Base-by-base conservation (phyloP, 2,329 filamentous ascomycete species). In the Metarhizium rileyi region DNA sequence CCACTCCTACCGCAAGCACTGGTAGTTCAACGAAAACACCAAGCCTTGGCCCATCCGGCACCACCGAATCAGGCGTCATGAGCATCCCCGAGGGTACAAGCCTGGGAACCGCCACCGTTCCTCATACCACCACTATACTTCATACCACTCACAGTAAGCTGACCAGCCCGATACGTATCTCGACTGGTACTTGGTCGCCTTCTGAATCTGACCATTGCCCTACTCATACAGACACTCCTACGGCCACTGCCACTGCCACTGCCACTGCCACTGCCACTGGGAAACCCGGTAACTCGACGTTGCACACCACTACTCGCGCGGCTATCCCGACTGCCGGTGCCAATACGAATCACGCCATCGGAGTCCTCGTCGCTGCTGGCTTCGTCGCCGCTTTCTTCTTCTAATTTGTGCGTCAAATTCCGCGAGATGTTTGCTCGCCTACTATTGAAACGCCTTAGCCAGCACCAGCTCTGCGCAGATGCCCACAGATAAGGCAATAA, bases 31-130 rank as follows among this genome's bases (percentile, higher is more conserved):
- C 23, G 25, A n/a, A 14, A 26, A 33, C 16, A 33, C 25, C 40
- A 30, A 12, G 14, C 18, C 25, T 14, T 30, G 27, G 12, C 8
- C 33, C n/a, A 48, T 20, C 33, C 18, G 25, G 27, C n/a, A 14
- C 42, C 6, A 40, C 48, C 12, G 33, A 42, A 14, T 50, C 53
- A 26, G 46, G 48, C 44, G 47, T 54, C 20, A 36, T 52, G 23
- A 55, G 49, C 48, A 57, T 53, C 44, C 51, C 54, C 30, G 51
- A 55, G 25, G 54, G 54, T n/a, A 75, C 78, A 56, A 85, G 83
- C 22, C 78, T 95, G 18, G 89, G 85, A 69, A 89, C 89, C 25
- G 41, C 48, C 45, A 20, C 33, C 25, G 16, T 28, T n/a, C 40
- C 51, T 26, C 16, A 36, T 26, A 43, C 43, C 45, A 46, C 27